Percentiles rank a stretch among this genome's conserved stretches.
Evolutionary conservation across 257 asterid species (phyloP).

Genomic region (Plantago major): DNA sequence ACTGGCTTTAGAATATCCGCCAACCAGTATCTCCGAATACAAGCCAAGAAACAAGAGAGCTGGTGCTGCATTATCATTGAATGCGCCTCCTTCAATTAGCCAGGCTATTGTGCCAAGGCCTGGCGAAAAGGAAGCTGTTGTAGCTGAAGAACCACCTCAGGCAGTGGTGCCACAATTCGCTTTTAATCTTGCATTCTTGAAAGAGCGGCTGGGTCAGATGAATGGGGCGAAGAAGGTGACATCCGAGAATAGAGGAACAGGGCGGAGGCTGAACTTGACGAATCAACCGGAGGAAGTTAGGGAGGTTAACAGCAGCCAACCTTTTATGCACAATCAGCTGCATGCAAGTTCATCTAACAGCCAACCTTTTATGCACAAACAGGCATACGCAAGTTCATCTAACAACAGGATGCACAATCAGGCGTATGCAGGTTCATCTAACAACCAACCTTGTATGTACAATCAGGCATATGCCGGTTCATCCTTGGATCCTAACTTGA

Average conservation of each 20-base stretch:
- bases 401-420: too few species aligned
- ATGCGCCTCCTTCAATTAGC: background rate
- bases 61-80: slow-evolving; percentile 6
- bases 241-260: background rate
- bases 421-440: too few species aligned
- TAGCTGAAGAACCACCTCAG: background rate
- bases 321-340: slow-evolving; percentile 15
- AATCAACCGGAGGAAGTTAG: background rate
- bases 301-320: background rate
- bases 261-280: too few species aligned
- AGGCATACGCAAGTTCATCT: too few species aligned
- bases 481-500: too few species aligned
- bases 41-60: slow-evolving; percentile 52
- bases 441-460: too few species aligned
- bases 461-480: too few species aligned
- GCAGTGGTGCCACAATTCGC: slow-evolving; percentile 32
- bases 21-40: slow-evolving; percentile 19
- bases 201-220: slow-evolving; percentile 57
- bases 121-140: background rate
- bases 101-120: background rate
- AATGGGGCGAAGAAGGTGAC: slow-evolving; percentile 1
- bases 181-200: slow-evolving; percentile 60
- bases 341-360: too few species aligned
- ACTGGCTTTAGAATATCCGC: slow-evolving; percentile 58
- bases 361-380: too few species aligned